Percentiles rank a stretch among this genome's conserved stretches.
These are phyloP conservation scores for Albophoma yamanashiensis DNA, from an alignment of 2,329 filamentous ascomycete species.

Conservation along the genomic window DNA sequence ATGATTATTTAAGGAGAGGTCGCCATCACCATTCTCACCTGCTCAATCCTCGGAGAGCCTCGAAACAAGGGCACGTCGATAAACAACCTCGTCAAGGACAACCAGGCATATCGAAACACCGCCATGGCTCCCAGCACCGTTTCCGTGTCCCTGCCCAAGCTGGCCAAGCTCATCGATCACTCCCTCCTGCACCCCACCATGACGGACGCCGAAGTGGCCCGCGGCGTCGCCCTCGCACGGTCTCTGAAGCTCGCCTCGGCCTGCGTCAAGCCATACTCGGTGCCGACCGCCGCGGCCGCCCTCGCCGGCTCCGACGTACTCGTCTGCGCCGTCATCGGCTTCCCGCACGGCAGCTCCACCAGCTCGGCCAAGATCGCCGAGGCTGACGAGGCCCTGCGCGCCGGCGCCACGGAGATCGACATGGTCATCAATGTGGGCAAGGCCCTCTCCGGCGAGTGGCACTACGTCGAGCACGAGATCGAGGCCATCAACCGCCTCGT, in stretches of 20 bases:
- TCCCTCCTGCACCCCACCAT: conserved; percentile 51
- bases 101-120: neutral
- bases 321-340: conserved; percentile 49
- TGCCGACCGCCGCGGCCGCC: conserved; percentile 33
- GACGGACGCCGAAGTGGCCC: conserved; percentile 41
- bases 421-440: conserved; percentile 53
- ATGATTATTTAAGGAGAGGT: neutral
- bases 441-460: conserved; percentile 43
- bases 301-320: conserved; percentile 37
- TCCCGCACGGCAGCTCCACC: conserved; percentile 48
- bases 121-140: conserved; percentile 13
- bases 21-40: neutral
- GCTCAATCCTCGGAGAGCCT: neutral
- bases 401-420: conserved; percentile 44
- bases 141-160: conserved; percentile 29
- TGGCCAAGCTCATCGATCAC: conserved; percentile 49
- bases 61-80: neutral
- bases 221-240: conserved; percentile 36
- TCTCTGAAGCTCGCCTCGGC: conserved; percentile 41
- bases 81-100: neutral
- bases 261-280: conserved; percentile 47
- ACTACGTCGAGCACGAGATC: conserved; percentile 43
- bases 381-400: conserved; percentile 32
- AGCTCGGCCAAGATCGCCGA: conserved; percentile 43
- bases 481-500: conserved; percentile 37